phyloP scores from a whole-genome alignment of 331 rosid species.

The Quercus lobata region DNA sequence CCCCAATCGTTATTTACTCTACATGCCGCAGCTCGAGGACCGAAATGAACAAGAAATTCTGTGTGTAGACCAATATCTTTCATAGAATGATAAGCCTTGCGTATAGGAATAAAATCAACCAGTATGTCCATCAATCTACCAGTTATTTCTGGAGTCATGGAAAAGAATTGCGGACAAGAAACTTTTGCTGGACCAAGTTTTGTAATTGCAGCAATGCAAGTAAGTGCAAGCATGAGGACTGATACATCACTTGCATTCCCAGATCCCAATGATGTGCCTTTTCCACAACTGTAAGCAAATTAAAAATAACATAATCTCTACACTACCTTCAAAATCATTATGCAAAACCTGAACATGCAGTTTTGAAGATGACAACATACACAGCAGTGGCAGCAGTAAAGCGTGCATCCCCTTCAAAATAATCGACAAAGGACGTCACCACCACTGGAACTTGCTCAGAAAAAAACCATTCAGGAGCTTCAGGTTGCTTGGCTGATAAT shows the following conservation, averaged over 20 bases:
- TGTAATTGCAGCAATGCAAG: constrained; percentile 78
- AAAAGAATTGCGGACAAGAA: constrained; percentile 82
- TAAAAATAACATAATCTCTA: constrained; percentile 25
- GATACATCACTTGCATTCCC: constrained; percentile 50
- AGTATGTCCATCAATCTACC: constrained; percentile 95
- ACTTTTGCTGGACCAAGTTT: constrained; percentile 92
- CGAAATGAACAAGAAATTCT: constrained; percentile 94
- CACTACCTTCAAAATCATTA: constrained; percentile 14
- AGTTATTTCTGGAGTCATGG: constrained; percentile 65
- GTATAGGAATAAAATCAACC: constrained; percentile 65
- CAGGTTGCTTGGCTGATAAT: constrained; percentile 75
- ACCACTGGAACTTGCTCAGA: constrained; percentile 78
- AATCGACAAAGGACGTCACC: constrained; percentile 64
- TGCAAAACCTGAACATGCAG: constrained; percentile 12
- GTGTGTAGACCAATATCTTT: constrained; percentile 71
- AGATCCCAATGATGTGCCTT: constrained; percentile 38
- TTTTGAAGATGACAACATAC: constrained; percentile 47
- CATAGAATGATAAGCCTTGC: constrained; percentile 73
- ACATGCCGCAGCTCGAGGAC: constrained; percentile 84
- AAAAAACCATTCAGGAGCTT: constrained; percentile 91
- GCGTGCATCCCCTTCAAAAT: constrained; percentile 59
- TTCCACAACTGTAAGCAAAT: constrained; percentile 57
- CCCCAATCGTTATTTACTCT: constrained; percentile 69
- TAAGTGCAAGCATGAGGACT: constrained; percentile 80
- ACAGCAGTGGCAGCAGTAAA: constrained; percentile 57